Percentiles rank a stretch among this genome's conserved stretches.
Evolutionary conservation across 441 rosid genomes (phyloP).

Genomic region (Eutrema salsugineum): DNA sequence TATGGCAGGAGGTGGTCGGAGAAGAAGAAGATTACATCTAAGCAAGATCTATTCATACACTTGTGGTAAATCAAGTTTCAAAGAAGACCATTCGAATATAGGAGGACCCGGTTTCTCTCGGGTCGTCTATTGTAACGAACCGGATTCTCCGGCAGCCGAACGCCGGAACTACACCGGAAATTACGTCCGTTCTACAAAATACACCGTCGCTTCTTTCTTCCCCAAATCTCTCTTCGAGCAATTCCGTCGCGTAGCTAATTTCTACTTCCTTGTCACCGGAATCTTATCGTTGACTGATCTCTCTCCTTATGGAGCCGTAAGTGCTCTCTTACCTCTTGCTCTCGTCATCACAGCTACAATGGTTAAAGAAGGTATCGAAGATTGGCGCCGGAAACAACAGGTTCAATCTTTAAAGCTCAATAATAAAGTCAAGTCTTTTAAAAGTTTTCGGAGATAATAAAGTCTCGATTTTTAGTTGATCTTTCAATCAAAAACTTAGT

Average conservation of each 20-base stretch:
- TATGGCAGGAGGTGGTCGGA: slow-evolving; percentile 46
- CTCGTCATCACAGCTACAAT: slow-evolving; percentile 53
- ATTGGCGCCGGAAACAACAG: slow-evolving; percentile 67
- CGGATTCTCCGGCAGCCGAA: slow-evolving; percentile 47
- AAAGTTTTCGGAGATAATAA: no score
- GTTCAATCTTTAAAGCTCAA: slow-evolving; percentile 24
- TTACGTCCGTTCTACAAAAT: slow-evolving; percentile 55
- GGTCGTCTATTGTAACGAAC: slow-evolving; percentile 56
- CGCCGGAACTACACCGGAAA: slow-evolving; percentile 40
- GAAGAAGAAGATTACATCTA: slow-evolving; percentile 39
- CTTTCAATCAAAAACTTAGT: not conserved
- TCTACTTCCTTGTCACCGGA: slow-evolving; percentile 55
- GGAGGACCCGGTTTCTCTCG: slow-evolving; percentile 70
- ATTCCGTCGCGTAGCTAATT: slow-evolving; percentile 67
- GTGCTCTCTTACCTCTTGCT: slow-evolving; percentile 49
- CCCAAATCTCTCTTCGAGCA: slow-evolving; percentile 73
- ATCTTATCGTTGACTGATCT: slow-evolving; percentile 49
- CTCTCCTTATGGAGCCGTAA: slow-evolving; percentile 45
- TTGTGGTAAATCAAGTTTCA: slow-evolving; percentile 37
- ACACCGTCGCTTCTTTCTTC: slow-evolving; percentile 53
- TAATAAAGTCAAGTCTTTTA: no score
- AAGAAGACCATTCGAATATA: slow-evolving; percentile 51
- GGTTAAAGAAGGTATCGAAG: slow-evolving; percentile 71
- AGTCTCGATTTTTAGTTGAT: not conserved
- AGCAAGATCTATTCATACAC: slow-evolving; percentile 56